A percentile compares a stretch with the other conserved stretches of the same genome.
phyloP scores from a whole-genome alignment of 495 filamentous ascomycete species.

The Annulohypoxylon moriforme region DNA sequence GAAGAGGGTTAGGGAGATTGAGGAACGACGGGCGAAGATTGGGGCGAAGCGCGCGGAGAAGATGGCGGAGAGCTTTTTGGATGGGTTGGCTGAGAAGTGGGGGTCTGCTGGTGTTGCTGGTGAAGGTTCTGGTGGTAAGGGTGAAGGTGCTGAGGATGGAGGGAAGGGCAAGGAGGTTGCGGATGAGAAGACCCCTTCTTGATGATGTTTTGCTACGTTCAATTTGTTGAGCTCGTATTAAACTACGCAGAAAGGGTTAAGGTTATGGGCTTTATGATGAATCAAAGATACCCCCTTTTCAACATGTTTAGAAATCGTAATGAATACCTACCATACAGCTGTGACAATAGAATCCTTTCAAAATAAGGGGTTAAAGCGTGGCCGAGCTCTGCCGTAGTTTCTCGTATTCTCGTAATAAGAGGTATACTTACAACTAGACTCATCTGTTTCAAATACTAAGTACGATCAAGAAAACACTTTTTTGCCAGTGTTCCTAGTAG shows the following conservation, averaged over 20 bases:
- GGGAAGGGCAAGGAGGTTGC: conserved; percentile 15
- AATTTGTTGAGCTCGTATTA: background rate
- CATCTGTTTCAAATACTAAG: background rate
- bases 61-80: conserved; percentile 79
- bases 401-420: background rate
- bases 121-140: background rate
- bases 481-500: too few species aligned
- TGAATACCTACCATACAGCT: too few species aligned
- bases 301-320: background rate
- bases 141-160: background rate
- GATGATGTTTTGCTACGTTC: background rate
- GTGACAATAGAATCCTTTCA: background rate
- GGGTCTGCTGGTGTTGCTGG: conserved; percentile 22
- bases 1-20: conserved; percentile 56
- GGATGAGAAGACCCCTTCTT: conserved; percentile 4
- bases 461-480: background rate
- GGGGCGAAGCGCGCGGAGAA: conserved; percentile 69
- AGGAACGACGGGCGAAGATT: conserved; percentile 60
- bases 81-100: conserved; percentile 60
- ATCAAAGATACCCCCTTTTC: conserved; percentile 8
- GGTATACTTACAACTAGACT: background rate
- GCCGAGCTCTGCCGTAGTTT: background rate
- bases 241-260: background rate
- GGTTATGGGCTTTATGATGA: background rate
- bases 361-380: background rate